Evolutionary conservation across 2,329 filamentous ascomycete genomes (phyloP), one percentile per base, ranked within the genome.

Genomic region (Verticillium dahliae): DNA sequence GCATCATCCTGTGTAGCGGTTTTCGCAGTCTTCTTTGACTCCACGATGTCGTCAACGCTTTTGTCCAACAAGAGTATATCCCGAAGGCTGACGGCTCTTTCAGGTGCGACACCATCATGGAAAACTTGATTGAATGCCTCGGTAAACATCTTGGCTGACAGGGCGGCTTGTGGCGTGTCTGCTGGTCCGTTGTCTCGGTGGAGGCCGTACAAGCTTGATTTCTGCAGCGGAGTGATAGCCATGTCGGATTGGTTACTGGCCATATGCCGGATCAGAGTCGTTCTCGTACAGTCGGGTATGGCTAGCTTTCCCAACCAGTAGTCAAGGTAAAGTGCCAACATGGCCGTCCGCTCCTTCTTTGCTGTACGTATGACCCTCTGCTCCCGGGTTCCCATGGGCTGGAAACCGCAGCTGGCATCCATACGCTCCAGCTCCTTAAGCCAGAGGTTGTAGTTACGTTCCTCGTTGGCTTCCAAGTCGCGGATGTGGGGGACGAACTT

Each of bases 401-500:
- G 81, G 66, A 86, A 85, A 0, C 84, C 83, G 4, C 81, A 85
- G 57, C 82, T 81, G 62, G 78, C 78, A 62, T 86, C 83, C 72
- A 85, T 83, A 38, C 79, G 80, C 65, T 85, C 81, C 11, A 87
- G 71, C 65, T 85, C 82, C 64, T 82, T 77, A 13, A 86, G 76
- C 83, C 83, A 86, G 18, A 78, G 71, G 61, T 81, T 79, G 67
- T 85, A 85, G 63, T 80, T 78, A 14, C 75, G 74, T 67, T 85
- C 83, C 67, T 85, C 83, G n/a, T 79, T 79, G 31, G 80, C 80
- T 56, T 83, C 80, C 34, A 86, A 73, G 64, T 87, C 84, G 60
- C 82, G 78, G 58, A 86, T 71, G 69, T 86, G 83, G 14, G 84
- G 84, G 14, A 86, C 82, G 68, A 85, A 86, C 37, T 81, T 85